These are phyloP conservation scores for Euphorbia peplus DNA, from an alignment of 345 rosid genomes.

Conservation along the genomic window DNA sequence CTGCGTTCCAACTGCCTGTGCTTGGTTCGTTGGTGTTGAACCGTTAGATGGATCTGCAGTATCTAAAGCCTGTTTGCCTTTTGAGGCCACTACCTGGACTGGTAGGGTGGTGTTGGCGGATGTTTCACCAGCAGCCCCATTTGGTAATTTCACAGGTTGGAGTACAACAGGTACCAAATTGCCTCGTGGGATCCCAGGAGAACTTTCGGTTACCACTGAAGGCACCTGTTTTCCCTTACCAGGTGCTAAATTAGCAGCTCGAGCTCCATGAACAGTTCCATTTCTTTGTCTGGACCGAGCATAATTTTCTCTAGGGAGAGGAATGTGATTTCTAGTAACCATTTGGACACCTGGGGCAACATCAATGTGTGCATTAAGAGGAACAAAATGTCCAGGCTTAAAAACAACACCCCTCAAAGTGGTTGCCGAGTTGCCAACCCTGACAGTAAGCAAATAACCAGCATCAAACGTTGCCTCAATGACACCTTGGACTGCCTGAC, in stretches of 20 bases:
- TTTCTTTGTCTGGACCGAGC: conserved; percentile 29
- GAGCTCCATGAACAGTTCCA: conserved; percentile 19
- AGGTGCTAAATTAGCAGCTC: conserved; percentile 21
- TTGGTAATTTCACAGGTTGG: conserved; percentile 42
- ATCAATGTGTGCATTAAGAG: conserved; percentile 59
- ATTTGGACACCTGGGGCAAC: conserved; percentile 69
- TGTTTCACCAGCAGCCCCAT: conserved; percentile 36
- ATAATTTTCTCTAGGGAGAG: conserved; percentile 40
- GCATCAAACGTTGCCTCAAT: conserved; percentile 71
- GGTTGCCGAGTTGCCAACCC: conserved; percentile 52
- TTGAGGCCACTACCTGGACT: conserved; percentile 21
- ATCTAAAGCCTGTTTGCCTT: conserved; percentile 36
- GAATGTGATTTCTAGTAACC: conserved; percentile 60
- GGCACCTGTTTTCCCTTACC: conserved; percentile 19
- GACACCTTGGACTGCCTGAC: conserved; percentile 68
- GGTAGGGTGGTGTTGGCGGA: conserved; percentile 19
- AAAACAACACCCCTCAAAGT: conserved; percentile 77
- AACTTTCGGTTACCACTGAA: conserved; percentile 27
- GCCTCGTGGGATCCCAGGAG: conserved; percentile 35
- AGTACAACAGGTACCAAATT: conserved; percentile 47
- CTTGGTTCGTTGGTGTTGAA: conserved; percentile 19
- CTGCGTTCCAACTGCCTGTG: conserved; percentile 24
- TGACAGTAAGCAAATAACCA: conserved; percentile 72
- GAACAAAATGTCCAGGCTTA: conserved; percentile 63
- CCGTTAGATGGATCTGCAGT: conserved; percentile 32